Evolutionary conservation across 352 stramenopile species (phyloP).

Genomic region (Blastocystis sp.): DNA sequence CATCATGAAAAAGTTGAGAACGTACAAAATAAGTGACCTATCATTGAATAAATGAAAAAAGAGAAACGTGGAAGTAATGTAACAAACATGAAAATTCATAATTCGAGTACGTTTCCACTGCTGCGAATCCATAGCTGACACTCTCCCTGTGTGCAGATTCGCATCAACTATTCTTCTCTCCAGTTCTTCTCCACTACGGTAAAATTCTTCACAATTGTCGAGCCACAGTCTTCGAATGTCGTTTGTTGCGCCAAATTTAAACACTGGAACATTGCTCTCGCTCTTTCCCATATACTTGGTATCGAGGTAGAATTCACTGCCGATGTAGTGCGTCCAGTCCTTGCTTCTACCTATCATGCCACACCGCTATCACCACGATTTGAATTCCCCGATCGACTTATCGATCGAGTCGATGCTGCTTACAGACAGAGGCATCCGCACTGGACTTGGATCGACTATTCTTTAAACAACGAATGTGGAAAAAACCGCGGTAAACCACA

Average conservation of each 20-base stretch:
- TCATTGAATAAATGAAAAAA: no score
- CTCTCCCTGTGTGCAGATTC: background rate
- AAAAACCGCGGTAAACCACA: background rate
- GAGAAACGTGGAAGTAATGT: background rate
- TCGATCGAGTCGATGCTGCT: background rate
- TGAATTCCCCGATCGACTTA: background rate
- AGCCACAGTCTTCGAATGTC: conserved; percentile 40
- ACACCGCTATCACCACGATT: background rate
- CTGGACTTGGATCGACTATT: background rate
- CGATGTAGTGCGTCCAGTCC: background rate
- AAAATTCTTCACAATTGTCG: background rate
- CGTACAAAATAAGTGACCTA: no score
- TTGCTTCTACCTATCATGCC: background rate
- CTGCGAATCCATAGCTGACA: background rate
- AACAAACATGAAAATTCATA: background rate
- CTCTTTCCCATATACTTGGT: background rate
- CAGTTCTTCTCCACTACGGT: background rate
- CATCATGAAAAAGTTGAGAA: no score
- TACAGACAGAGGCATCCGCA: conserved; percentile 11
- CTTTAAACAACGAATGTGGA: no score
- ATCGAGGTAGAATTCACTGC: background rate
- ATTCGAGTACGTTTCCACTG: background rate
- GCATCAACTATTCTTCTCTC: conserved; percentile 9
- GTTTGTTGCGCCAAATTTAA: conserved; percentile 22
- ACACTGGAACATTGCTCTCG: background rate